These are phyloP conservation scores for Polygonum maritimum DNA, from an alignment of 148 eudicot genomes.

Conservation along the genomic window DNA sequence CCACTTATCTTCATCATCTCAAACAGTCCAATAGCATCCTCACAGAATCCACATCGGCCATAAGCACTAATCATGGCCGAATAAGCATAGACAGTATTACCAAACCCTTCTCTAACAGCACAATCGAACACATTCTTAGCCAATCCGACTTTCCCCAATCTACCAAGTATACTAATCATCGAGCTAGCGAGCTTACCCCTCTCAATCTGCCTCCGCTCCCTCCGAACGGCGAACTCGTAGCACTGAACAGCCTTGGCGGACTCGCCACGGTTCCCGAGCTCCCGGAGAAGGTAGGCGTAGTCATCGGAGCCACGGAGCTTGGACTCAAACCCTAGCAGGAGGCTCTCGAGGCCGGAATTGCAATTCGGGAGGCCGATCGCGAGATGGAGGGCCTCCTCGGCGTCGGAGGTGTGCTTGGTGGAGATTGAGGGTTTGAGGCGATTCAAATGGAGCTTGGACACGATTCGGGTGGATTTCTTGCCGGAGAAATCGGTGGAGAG, in stretches of 20 bases:
- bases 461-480: conserved; percentile 70
- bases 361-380: conserved; percentile 21
- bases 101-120: conserved; percentile 65
- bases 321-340: conserved; percentile 33
- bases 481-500: conserved; percentile 72
- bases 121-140: conserved; percentile 60
- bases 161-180: conserved; percentile 89
- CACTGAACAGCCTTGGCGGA: conserved; percentile 47
- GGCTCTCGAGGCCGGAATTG: conserved; percentile 19
- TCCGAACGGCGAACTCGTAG: conserved; percentile 50
- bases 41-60: conserved; percentile 64
- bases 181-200: conserved; percentile 85
- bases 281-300: conserved; percentile 58
- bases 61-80: conserved; percentile 88
- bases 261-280: conserved; percentile 77
- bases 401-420: conserved; percentile 42
- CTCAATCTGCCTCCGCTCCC: conserved; percentile 47
- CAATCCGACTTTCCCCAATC: conserved; percentile 71
- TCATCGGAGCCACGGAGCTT: conserved; percentile 69
- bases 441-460: conserved; percentile 76
- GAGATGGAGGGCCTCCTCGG: conserved; percentile 48
- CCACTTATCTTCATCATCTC: conserved; percentile 60
- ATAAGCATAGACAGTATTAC: conserved; percentile 82
- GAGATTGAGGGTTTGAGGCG: conserved; percentile 41
- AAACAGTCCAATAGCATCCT: conserved; percentile 67